Evolutionary conservation across 805 yeast genomes (phyloP), one percentile per base, ranked within the genome.

Genomic region (Candida ulmi): DNA sequence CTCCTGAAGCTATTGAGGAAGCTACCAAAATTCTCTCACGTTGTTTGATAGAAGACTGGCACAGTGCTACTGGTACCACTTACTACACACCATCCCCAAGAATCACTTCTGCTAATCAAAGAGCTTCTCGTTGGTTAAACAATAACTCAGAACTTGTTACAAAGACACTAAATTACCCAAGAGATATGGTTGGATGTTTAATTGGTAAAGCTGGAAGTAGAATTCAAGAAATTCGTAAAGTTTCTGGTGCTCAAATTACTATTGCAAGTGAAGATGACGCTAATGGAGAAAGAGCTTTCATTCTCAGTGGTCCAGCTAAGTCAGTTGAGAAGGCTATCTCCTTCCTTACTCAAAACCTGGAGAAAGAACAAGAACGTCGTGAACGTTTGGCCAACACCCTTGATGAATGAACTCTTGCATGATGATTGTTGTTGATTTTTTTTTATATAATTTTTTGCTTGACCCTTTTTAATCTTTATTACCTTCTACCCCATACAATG

Each of bases 141-240:
- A 16, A 23, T 17, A 35, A 37, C 16, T 47, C 47, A 8, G 44
- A 40, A 12, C 46, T 32, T 18, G 27, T 51, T 15, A 48, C 75
- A 7, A 71, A 72, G 32, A 61, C 70, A 3, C 64, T 78, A 16
- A 66, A 74, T 23, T 83, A 87, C 56, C 87, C 95, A 29, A 80
- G 83, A 48, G 86, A 80, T 44, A 79, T 80, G 65, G 95, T 88
- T 33, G 96, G 96, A 32, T 91, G 95, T 37, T 69, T 88, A 39
- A 86, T 88, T 51, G 96, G 96, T 43, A 82, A 83, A 50, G 79
- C 81, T 47, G 96, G 96, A 30, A 67, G 85, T 23, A 76, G 95
- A 63, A 87, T 88, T 49, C 93, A 84, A 60, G 95, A 88, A 45
- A 82, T 88, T 37, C 74, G 96, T 51, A 78, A 83, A 51, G 72